A percentile compares a stretch with the other conserved stretches of the same genome.
Evolutionary conservation across 2,329 filamentous ascomycete species (phyloP).

Genomic region (Beauveria medogensis): DNA sequence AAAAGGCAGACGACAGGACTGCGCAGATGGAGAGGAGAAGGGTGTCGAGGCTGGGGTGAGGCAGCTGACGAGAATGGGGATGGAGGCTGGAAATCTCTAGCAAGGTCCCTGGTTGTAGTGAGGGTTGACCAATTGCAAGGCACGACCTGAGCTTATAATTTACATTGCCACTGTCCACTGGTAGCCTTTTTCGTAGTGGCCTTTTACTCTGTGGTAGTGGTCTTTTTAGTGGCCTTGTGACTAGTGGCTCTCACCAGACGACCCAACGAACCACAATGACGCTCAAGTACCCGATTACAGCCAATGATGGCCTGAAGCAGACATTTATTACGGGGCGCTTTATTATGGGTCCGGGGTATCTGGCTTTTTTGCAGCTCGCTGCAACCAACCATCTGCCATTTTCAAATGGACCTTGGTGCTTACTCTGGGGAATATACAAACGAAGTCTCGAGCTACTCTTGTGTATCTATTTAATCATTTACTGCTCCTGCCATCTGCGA

Average conservation of each 20-base stretch:
- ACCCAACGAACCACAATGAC: conserved; percentile 1
- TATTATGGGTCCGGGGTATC: no score
- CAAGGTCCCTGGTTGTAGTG: background rate
- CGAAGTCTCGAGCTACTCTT: background rate
- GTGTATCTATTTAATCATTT: background rate
- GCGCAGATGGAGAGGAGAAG: no score
- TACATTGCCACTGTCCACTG: no score
- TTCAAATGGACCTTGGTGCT: background rate
- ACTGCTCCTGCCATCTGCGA: no score
- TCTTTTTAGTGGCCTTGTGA: no score
- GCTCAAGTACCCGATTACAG: background rate
- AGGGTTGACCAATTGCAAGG: no score
- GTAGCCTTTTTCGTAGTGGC: no score
- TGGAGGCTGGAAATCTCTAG: background rate
- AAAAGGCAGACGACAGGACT: background rate
- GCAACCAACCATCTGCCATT: background rate
- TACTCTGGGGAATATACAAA: background rate
- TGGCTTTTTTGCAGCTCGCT: background rate
- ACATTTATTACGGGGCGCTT: background rate
- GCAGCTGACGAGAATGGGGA: background rate
- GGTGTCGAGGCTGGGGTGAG: background rate
- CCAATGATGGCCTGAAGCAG: background rate
- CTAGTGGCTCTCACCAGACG: background rate
- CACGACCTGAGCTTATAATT: no score
- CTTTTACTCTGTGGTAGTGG: no score